Evolutionary conservation across 768 basidiomycete species (phyloP).

Genomic region (Leucosporidium scottii): DNA sequence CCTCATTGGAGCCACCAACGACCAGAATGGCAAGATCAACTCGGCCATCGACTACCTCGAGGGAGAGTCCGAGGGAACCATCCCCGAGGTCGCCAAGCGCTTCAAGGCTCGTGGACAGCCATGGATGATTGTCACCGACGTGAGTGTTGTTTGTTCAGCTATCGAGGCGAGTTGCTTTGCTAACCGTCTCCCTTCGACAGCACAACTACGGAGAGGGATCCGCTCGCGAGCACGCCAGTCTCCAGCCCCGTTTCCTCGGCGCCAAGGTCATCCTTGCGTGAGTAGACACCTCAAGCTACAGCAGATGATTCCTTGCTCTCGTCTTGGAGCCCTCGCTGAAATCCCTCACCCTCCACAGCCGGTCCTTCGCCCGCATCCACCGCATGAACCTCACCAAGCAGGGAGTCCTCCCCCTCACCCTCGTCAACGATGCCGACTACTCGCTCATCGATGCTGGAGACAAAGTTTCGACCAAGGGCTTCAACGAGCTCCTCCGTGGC

Average conservation of each 20-base stretch:
- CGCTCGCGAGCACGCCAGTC: slow-evolving; percentile 92
- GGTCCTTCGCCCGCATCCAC: slow-evolving; percentile 96
- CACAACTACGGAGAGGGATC: slow-evolving; percentile 92
- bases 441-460: slow-evolving; percentile 70
- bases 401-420: slow-evolving; percentile 93
- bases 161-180: background rate
- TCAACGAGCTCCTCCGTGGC: slow-evolving; percentile 54
- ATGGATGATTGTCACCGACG: slow-evolving; percentile 90
- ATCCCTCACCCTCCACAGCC: slow-evolving; percentile 38
- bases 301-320: slow-evolving; percentile 58
- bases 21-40: slow-evolving; percentile 89
- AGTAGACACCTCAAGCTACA: slow-evolving; percentile 2
- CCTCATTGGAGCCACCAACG: slow-evolving; percentile 52
- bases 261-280: slow-evolving; percentile 37
- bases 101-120: slow-evolving; percentile 76
- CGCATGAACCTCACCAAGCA: slow-evolving; percentile 69
- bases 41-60: slow-evolving; percentile 70
- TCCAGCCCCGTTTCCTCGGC: slow-evolving; percentile 69
- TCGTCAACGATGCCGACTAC: slow-evolving; percentile 79
- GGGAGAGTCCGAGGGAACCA: slow-evolving; percentile 58
- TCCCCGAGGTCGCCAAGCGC: slow-evolving; percentile 82
- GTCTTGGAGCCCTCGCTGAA: background rate
- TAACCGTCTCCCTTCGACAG: slow-evolving; percentile 23
- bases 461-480: slow-evolving; percentile 71
- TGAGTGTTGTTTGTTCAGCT: slow-evolving; percentile 33